phyloP scores from a whole-genome alignment of 108 stramenopile species.

The Nitzschia sp. region DNA sequence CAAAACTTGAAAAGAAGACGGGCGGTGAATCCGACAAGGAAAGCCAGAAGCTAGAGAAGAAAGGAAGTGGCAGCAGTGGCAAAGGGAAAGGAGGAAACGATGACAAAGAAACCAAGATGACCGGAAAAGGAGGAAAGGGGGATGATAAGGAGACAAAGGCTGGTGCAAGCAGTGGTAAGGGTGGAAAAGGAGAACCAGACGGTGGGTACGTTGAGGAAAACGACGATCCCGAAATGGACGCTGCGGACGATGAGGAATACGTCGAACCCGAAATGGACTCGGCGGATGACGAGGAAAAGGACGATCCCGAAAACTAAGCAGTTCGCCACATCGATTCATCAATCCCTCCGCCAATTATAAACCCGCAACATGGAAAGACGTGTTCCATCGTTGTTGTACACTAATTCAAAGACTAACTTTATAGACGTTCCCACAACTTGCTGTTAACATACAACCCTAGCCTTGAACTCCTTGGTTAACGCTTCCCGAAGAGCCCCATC shows the following conservation, averaged over 20 bases:
- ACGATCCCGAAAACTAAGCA: not conserved
- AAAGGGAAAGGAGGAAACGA: slow-evolving; percentile 1
- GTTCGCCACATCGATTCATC: not conserved
- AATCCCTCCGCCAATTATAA: too few species aligned
- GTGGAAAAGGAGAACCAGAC: slow-evolving; percentile 1
- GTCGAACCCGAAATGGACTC: not conserved
- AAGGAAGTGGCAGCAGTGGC: not conserved
- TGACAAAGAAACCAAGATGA: not conserved
- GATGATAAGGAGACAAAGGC: not conserved
- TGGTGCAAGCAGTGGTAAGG: not conserved
- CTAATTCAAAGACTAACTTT: too few species aligned
- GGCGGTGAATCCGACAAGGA: not conserved
- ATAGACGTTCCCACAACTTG: too few species aligned
- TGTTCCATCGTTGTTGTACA: too few species aligned
- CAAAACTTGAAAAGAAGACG: not conserved
- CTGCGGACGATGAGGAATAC: not conserved
- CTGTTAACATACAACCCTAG: too few species aligned
- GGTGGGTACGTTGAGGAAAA: not conserved
- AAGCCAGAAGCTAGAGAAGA: slow-evolving; percentile 8
- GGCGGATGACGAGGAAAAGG: not conserved
- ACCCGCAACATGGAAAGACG: too few species aligned
- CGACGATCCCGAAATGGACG: not conserved
- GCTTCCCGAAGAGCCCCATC: too few species aligned
- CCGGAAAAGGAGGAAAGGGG: not conserved
- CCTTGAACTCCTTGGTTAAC: too few species aligned